These are phyloP conservation scores for Sonneratia caseolaris DNA, from an alignment of 345 rosid species.

Conservation along the genomic window DNA sequence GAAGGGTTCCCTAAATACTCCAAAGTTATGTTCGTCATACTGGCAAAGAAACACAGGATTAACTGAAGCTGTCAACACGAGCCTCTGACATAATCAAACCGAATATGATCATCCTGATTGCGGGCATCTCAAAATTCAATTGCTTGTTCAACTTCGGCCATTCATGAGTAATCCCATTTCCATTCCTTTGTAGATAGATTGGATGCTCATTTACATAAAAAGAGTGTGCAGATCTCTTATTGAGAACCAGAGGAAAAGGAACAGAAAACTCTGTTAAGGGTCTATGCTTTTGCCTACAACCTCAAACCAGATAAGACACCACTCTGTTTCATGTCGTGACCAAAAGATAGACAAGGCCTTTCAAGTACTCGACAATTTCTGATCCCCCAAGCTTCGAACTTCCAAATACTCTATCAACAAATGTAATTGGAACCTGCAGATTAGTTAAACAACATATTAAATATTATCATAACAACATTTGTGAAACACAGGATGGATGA, in stretches of 20 bases:
- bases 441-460: neutral
- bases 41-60: no score
- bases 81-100: no score
- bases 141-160: neutral
- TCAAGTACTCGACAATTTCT: slow-evolving; percentile 87
- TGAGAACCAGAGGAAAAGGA: neutral
- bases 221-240: neutral
- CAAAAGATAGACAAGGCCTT: slow-evolving; percentile 76
- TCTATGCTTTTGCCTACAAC: neutral
- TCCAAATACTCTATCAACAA: slow-evolving; percentile 88
- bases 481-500: neutral
- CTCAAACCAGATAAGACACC: neutral
- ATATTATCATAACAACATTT: neutral
- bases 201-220: neutral
- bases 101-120: neutral
- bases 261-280: neutral
- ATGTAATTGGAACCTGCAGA: slow-evolving; percentile 86
- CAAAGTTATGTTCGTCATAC: no score
- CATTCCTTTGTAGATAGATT: no score
- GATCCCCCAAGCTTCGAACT: slow-evolving; percentile 98
- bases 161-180: no score
- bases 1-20: no score
- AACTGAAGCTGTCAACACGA: neutral
- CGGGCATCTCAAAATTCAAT: neutral
- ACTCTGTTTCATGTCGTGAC: slow-evolving; percentile 48